Percentiles rank a stretch among this genome's conserved stretches.
phyloP scores from a whole-genome alignment of 495 filamentous ascomycete species.

The Symbiotaphrina buchneri region DNA sequence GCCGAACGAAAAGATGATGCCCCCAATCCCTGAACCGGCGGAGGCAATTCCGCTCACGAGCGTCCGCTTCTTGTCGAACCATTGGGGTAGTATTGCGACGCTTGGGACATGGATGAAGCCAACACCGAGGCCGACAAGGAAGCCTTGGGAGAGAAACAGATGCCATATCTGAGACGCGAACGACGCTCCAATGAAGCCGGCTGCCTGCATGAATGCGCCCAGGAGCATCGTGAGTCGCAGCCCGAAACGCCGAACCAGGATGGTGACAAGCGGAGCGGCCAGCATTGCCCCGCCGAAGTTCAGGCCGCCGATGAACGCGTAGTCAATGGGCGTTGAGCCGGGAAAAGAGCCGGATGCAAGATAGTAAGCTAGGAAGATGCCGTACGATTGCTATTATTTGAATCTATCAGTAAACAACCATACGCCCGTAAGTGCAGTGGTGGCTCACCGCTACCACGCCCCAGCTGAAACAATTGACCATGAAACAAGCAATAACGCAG shows the following conservation, averaged over 20 bases:
- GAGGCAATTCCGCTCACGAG: conserved; percentile 26
- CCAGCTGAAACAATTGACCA: conserved; percentile 22
- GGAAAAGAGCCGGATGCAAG: conserved; percentile 20
- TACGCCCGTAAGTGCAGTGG: background rate
- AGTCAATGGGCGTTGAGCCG: conserved; percentile 18
- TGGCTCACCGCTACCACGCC: conserved; percentile 13
- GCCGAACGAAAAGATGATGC: conserved; percentile 24
- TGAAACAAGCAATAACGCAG: conserved; percentile 13
- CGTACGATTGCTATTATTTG: conserved; percentile 16
- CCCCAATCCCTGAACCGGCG: conserved; percentile 25
- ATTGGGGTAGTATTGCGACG: conserved; percentile 23
- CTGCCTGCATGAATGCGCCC: conserved; percentile 18
- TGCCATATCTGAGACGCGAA: conserved; percentile 24
- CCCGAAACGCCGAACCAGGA: conserved; percentile 13
- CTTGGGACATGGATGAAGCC: conserved; percentile 25
- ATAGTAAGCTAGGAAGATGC: conserved; percentile 29
- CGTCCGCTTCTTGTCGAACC: conserved; percentile 24
- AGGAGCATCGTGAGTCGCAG: conserved; percentile 17
- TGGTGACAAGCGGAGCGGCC: conserved; percentile 23
- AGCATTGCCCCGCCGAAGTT: conserved; percentile 23
- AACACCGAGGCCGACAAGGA: conserved; percentile 24
- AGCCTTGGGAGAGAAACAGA: conserved; percentile 25
- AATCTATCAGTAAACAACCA: background rate
- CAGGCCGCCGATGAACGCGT: conserved; percentile 28
- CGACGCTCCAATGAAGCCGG: conserved; percentile 20